Percentiles rank a stretch among this genome's conserved stretches.
Conservation (phyloP, 192 early-diverging fungal species). For the Lobulomyces angularis region DNA sequence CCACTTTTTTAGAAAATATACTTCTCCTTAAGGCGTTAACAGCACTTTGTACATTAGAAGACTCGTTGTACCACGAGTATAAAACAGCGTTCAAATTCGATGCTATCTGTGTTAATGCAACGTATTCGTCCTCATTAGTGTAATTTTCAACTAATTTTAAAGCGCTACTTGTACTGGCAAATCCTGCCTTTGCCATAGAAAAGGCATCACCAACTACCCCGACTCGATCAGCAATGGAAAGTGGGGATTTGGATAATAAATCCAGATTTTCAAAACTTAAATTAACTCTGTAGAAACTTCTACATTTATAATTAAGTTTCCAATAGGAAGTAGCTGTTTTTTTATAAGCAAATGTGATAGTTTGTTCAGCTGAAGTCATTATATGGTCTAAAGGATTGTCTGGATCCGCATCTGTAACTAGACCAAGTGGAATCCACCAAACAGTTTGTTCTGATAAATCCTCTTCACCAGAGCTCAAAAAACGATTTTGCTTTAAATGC, state of each 20-base stretch:
- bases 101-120: no score
- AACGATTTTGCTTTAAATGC: conserved; percentile 67
- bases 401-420: no score
- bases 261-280: no score
- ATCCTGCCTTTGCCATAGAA: conserved; percentile 64
- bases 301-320: conserved; percentile 75
- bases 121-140: conserved; percentile 65
- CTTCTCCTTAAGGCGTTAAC: conserved; percentile 54
- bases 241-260: conserved; percentile 17
- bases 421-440: conserved; percentile 76
- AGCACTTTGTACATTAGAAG: conserved; percentile 41
- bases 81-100: no score
- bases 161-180: conserved; percentile 58
- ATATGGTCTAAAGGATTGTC: no score
- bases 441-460: conserved; percentile 54
- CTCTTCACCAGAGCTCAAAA: conserved; percentile 68
- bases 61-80: conserved; percentile 56
- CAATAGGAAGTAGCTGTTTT: no score
- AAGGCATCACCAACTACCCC: conserved; percentile 75
- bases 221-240: conserved; percentile 56
- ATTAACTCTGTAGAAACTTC: conserved; percentile 77
- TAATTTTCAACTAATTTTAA: conserved; percentile 63
- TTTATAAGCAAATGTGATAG: no score
- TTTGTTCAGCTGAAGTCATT: no score
- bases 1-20: conserved; percentile 63